These are phyloP conservation scores for Sarocladiaceae sp. DNA, from an alignment of 2,329 filamentous ascomycete genomes.

Conservation along the genomic window DNA sequence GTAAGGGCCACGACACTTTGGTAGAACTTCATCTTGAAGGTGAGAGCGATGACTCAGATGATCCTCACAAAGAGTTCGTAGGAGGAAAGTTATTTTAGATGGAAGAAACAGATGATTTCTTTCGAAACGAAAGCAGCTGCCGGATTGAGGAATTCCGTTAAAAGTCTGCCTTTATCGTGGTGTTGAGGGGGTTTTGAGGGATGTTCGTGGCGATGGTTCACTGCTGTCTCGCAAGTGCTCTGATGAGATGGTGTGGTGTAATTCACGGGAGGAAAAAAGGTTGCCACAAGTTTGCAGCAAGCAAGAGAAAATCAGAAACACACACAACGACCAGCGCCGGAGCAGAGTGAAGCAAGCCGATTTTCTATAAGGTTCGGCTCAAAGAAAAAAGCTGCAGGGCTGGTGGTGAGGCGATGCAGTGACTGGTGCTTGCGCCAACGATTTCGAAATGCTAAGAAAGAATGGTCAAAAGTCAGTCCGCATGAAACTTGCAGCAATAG, in stretches of 20 bases:
- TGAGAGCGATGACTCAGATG: no score
- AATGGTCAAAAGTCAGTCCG: no score
- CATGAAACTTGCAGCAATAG: no score
- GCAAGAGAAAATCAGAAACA: background rate
- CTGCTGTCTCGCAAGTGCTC: background rate
- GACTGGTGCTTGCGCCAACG: no score
- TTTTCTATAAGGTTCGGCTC: no score
- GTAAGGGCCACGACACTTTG: conserved; percentile 22
- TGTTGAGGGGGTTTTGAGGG: background rate
- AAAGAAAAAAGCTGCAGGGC: no score
- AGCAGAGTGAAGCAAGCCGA: no score
- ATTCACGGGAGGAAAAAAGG: background rate
- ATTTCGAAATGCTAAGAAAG: no score
- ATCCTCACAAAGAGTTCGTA: no score
- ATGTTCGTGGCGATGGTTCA: conserved; percentile 3
- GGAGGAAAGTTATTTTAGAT: background rate
- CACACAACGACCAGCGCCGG: no score
- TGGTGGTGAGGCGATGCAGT: no score
- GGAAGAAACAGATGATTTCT: background rate
- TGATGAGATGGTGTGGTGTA: background rate
- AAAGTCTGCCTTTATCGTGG: background rate
- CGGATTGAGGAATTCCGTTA: background rate
- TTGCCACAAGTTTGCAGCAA: background rate
- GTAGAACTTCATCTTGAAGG: conserved; percentile 21
- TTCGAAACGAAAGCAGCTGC: background rate